phyloP scores from a whole-genome alignment of 1,284 basidiomycete genomes.

The Leccinum solheimii region DNA sequence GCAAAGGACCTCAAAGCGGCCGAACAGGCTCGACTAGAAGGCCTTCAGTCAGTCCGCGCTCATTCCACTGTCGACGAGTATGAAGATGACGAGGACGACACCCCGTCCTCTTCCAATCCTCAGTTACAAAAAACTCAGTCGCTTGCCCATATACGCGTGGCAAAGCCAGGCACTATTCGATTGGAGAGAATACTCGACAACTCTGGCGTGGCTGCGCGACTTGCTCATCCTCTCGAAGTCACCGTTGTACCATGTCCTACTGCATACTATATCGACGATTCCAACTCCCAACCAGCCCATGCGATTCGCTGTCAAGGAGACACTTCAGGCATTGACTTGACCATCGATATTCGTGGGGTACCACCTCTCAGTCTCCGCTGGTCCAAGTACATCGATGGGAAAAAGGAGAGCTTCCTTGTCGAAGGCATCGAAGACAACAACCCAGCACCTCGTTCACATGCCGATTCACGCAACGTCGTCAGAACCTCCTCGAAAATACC shows the following conservation, averaged over 20 bases:
- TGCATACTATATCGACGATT: conserved; percentile 61
- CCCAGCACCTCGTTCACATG: conserved; percentile 19
- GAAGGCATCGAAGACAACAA: conserved; percentile 77
- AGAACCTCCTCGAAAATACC: conserved; percentile 38
- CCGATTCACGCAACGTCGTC: conserved; percentile 23
- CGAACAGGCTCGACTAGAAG: conserved; percentile 56
- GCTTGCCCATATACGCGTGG: conserved; percentile 69
- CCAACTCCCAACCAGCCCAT: conserved; percentile 40
- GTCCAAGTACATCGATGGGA: conserved; percentile 66
- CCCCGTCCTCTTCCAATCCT: conserved; percentile 26
- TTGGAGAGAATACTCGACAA: conserved; percentile 74
- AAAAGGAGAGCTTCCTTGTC: conserved; percentile 68
- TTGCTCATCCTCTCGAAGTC: conserved; percentile 69
- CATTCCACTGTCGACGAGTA: conserved; percentile 61
- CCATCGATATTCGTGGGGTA: conserved; percentile 73
- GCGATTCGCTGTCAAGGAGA: conserved; percentile 73
- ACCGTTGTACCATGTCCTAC: conserved; percentile 80
- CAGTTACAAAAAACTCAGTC: conserved; percentile 70
- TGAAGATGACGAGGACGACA: conserved; percentile 51
- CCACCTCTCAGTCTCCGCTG: conserved; percentile 79
- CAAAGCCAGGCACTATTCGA: conserved; percentile 69
- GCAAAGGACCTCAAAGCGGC: conserved; percentile 68
- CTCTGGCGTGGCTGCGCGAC: conserved; percentile 63
- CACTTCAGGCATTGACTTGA: conserved; percentile 60
- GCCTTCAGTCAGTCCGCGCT: conserved; percentile 48